A percentile compares a stretch with the other conserved stretches of the same genome.
Evolutionary conservation across 768 basidiomycete species (phyloP).

Genomic region (Rhodotorula diobovata): DNA sequence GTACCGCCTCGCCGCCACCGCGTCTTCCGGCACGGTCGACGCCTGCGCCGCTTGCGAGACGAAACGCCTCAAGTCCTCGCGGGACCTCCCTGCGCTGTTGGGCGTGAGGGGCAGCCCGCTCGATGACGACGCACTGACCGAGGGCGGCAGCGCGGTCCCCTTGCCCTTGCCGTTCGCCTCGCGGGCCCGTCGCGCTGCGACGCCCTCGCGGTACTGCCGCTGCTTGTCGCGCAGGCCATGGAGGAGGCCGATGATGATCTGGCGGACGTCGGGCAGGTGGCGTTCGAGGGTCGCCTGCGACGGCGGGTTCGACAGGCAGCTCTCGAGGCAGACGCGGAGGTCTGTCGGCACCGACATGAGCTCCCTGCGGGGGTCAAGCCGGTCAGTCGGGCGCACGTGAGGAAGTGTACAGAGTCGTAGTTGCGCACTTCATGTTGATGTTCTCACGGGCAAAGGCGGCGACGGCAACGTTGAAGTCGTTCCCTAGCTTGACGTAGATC

Average conservation of each 20-base stretch:
- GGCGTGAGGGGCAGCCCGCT: constrained; percentile 24
- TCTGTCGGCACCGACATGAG: constrained; percentile 81
- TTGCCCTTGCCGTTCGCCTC: constrained; percentile 6
- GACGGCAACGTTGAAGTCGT: constrained; percentile 93
- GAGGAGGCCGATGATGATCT: constrained; percentile 86
- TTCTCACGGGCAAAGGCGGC: constrained; percentile 76
- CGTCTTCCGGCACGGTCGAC: not conserved
- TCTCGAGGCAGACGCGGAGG: constrained; percentile 79
- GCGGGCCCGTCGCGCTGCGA: constrained; percentile 17
- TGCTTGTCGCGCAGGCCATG: constrained; percentile 92
- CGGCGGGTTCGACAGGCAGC: constrained; percentile 83
- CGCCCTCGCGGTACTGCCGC: constrained; percentile 64
- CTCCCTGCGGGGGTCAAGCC: constrained; percentile 57
- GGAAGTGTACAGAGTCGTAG: not conserved
- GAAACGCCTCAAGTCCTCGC: constrained; percentile 65
- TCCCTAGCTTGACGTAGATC: constrained; percentile 91
- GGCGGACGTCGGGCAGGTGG: constrained; percentile 83
- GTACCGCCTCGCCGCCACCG: constrained; percentile 1
- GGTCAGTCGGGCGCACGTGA: constrained; percentile 1
- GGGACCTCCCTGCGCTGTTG: constrained; percentile 44
- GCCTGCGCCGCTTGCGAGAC: constrained; percentile 35
- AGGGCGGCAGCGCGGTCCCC: not conserved
- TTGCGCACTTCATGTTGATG: constrained; percentile 83
- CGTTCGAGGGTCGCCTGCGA: constrained; percentile 74
- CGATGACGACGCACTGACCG: not conserved